Evolutionary conservation across 345 rosid genomes (phyloP), one percentile per base, ranked within the genome.

Genomic region (Sisymbrium irio): DNA sequence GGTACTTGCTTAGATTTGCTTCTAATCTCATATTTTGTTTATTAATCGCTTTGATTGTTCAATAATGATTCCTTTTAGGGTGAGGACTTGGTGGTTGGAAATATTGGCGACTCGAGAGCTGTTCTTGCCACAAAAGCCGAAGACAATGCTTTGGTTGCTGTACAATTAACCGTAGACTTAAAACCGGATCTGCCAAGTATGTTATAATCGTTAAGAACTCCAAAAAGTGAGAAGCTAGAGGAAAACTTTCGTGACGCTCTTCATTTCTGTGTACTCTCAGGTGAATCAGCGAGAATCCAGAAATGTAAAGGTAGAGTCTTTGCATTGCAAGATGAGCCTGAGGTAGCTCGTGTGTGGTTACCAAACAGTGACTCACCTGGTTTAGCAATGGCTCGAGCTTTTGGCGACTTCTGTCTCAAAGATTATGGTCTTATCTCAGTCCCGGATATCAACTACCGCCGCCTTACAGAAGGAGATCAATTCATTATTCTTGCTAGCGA

Each of bases 301-400:
- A 82, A 89, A 79, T 94, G 89, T 75, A 91, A 88, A 82, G 98
- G 98, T 33, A 85, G 98, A 85, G 97, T 94, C 76, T 94, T 94
- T 81, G 95, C 98, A 19, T 81, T 94, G 77, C 97, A 88, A 81
- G 98, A 94, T 40, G 98, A 94, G 80, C 98, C 98, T 9, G 98
- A 94, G 82, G 97, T 94, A 69, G 93, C 98, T 63, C 94, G 98
- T 72, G 95, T 94, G 54, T 94, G 98, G 98, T 80, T 94, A 84
- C 98, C 98, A 54, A 88, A 91, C 78, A 89, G 84, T 9, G 90
- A 94, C 70, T 89, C 98, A 41, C 98, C 98, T 60, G 98, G 98
- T 72, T 81, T 94, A 79, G 98, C 98, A 36, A 94, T 94, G 98
- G 96, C 98, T 61, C 86, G 98, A 85, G 98, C 98, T 74, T 91